A percentile compares a stretch with the other conserved stretches of the same genome.
Evolutionary conservation across 352 stramenopile species (phyloP).

Genomic region (Aphanomyces invadans): DNA sequence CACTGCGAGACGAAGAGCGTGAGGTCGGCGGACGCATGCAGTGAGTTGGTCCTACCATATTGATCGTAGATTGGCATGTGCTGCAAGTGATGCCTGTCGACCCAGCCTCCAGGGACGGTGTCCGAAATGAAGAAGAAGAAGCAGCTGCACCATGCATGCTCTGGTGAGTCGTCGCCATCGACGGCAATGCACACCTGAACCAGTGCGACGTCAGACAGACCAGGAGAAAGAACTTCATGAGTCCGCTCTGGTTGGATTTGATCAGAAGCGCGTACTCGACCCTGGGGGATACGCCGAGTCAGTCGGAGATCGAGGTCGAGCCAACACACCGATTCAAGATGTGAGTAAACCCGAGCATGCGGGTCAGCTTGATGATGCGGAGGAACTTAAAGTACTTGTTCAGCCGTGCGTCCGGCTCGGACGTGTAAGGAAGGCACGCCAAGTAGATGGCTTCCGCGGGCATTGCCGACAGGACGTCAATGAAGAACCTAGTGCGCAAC

Average conservation of each 20-base stretch:
- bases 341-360: constrained; percentile 62
- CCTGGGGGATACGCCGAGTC: constrained; percentile 26
- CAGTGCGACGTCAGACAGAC: constrained; percentile 76
- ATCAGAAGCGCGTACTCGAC: constrained; percentile 64
- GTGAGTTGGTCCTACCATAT: constrained; percentile 27
- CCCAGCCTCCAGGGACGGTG: constrained; percentile 44
- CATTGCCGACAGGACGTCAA: constrained; percentile 70
- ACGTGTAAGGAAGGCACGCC: constrained; percentile 45
- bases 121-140: constrained; percentile 58
- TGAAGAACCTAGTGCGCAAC: constrained; percentile 30
- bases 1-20: constrained; percentile 21
- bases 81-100: constrained; percentile 32
- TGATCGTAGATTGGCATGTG: constrained; percentile 41
- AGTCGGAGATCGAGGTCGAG: no score
- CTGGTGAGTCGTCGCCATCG: no score
- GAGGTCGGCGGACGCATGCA: background rate
- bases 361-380: constrained; percentile 48
- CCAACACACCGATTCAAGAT: constrained; percentile 48
- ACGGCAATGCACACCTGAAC: constrained; percentile 32
- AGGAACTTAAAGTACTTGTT: constrained; percentile 48
- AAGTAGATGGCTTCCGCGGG: constrained; percentile 56
- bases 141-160: constrained; percentile 32
- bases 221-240: constrained; percentile 73
- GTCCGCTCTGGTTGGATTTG: constrained; percentile 62
- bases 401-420: no score